Base-by-base conservation (phyloP, 163 green algal species). In the Volvox carteri region DNA sequence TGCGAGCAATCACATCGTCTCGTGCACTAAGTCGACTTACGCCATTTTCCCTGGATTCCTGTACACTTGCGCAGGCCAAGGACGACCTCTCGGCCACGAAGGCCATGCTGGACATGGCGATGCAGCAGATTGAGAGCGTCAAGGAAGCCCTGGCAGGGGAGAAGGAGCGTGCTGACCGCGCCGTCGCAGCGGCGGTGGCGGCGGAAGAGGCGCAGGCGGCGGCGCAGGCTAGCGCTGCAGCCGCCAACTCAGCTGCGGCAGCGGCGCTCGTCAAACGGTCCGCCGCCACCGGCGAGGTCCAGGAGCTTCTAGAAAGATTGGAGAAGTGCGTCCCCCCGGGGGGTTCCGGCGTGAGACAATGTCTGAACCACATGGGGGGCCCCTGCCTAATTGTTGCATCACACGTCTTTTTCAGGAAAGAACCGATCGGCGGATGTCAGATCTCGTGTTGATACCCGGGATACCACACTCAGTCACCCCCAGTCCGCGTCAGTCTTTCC, bases 41-140 rank as follows among this genome's bases (percentile, higher is more conserved):
- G n/a, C n/a, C n/a, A n/a, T n/a, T n/a, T n/a, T n/a, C n/a, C n/a
- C n/a, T n/a, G n/a, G n/a, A n/a, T n/a, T n/a, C n/a, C n/a, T n/a
- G n/a, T n/a, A n/a, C n/a, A n/a, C n/a, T n/a, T n/a, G 39, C 25
- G 18, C 70, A 78, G 70, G 70, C 14, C 1, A 78, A 78, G 39
- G 70, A 79, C n/a, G 81, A 87, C 41, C 81, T 87, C 21, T n/a
- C 70, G 1, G 16, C 30, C 37, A 78, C 44, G 5, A 33, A 87
- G 81, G 35, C 35, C 42, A 80, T 65, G 33, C 67, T 87, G 46
- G 39, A 73, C 0, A 77, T 62, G 65, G 65, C 81, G 21, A 8
- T 87, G 33, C 65, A 87, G 67, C 81, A 87, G 46, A 54, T 80
- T 28, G 35, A 62, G n/a, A 58, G 35, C 21, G 16, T 86, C 54